These are phyloP conservation scores for Haberlea rhodopensis DNA, from an alignment of 257 asterid genomes.

Conservation along the genomic window DNA sequence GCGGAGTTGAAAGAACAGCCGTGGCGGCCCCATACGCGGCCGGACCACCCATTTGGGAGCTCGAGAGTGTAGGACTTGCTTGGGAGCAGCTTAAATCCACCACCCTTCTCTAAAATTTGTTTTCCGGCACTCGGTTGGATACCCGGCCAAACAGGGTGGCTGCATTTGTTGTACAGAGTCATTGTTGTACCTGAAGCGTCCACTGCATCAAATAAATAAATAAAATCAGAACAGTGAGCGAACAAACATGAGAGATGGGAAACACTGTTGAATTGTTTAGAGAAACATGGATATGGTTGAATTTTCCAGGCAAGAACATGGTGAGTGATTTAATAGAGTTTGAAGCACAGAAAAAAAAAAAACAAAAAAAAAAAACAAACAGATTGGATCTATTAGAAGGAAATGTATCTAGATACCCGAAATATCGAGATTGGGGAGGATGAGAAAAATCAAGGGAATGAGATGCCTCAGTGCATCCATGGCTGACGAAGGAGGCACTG, in stretches of 20 bases:
- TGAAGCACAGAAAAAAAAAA: no score
- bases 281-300: no score
- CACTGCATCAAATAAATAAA: constrained; percentile 10
- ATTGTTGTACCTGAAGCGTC: constrained; percentile 58
- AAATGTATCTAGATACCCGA: constrained; percentile 35
- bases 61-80: constrained; percentile 50
- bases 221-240: no score
- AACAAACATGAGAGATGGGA: no score
- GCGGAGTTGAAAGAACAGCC: constrained; percentile 71
- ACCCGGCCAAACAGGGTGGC: constrained; percentile 90
- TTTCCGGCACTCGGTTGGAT: constrained; percentile 75
- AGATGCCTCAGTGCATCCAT: constrained; percentile 41
- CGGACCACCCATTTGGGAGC: constrained; percentile 80
- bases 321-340: no score
- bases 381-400: no score
- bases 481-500: constrained; percentile 18
- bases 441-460: constrained; percentile 35
- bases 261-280: no score
- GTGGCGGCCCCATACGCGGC: constrained; percentile 94
- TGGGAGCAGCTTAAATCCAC: constrained; percentile 74
- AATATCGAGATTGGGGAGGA: constrained; percentile 34
- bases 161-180: constrained; percentile 72
- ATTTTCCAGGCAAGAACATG: neutral
- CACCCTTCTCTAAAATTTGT: constrained; percentile 54
- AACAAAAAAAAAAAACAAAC: no score